Evolutionary conservation across 75 land plant genomes (phyloP).

Genomic region (Cunninghamia lanceolata): DNA sequence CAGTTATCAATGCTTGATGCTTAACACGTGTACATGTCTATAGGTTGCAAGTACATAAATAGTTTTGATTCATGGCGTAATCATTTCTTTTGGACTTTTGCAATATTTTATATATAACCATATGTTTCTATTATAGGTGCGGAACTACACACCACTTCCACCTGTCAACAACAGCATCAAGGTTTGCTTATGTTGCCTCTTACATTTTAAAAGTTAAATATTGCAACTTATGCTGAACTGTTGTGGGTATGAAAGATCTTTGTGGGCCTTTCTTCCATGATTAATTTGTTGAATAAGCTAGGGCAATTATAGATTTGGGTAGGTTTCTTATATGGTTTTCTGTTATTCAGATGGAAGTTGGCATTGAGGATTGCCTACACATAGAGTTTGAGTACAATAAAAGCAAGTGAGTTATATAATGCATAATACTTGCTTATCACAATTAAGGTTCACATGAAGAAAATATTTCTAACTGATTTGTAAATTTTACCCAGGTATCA

Average conservation of each 20-base stretch:
- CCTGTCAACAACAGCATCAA: constrained; percentile 93
- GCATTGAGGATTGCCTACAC: constrained; percentile 98
- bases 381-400: constrained; percentile 99
- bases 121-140: constrained; percentile 56
- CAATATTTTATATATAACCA: background rate
- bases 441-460: constrained; percentile 8
- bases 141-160: constrained; percentile 81
- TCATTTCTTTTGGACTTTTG: background rate
- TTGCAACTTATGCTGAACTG: background rate
- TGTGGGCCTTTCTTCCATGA: background rate
- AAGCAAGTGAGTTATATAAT: constrained; percentile 78
- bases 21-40: background rate
- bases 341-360: constrained; percentile 92
- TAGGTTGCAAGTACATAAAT: background rate
- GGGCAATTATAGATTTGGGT: background rate
- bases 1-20: background rate
- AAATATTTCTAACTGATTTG: background rate
- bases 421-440: background rate
- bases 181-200: constrained; percentile 36
- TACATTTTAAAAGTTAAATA: constrained; percentile 1
- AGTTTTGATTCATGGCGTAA: background rate
- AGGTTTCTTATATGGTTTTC: background rate
- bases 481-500: constrained; percentile 66
- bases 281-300: background rate
- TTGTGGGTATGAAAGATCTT: background rate